phyloP scores from a whole-genome alignment of 352 stramenopile species.

The Phytophthora capsici region DNA sequence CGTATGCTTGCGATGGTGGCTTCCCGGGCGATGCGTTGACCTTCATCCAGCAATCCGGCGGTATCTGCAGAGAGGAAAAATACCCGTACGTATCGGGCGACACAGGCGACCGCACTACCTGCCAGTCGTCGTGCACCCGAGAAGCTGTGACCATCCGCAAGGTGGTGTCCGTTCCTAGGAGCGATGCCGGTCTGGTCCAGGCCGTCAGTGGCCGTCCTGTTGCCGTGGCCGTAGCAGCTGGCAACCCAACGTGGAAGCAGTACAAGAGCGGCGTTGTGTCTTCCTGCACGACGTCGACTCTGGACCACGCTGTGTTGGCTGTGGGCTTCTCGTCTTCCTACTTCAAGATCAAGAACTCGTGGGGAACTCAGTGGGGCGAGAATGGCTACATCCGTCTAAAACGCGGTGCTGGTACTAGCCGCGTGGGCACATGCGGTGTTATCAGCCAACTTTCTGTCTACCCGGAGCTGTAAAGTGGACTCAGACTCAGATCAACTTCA shows the following conservation, averaged over 20 bases:
- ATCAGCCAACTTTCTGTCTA: conserved; percentile 69
- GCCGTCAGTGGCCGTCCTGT: conserved; percentile 94
- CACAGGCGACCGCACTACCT: conserved; percentile 38
- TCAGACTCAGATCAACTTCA: conserved; percentile 20
- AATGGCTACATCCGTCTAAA: conserved; percentile 94
- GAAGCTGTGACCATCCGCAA: conserved; percentile 45
- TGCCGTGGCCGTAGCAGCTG: conserved; percentile 94
- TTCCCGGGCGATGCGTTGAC: conserved; percentile 88
- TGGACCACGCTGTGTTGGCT: conserved; percentile 98
- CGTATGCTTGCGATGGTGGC: conserved; percentile 91
- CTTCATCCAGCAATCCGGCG: conserved; percentile 85
- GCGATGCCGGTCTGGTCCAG: conserved; percentile 78
- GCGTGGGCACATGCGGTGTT: conserved; percentile 55
- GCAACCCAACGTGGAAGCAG: conserved; percentile 97
- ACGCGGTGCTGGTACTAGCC: conserved; percentile 60
- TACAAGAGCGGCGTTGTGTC: conserved; percentile 95
- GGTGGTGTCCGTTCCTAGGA: conserved; percentile 71
- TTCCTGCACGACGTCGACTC: conserved; percentile 78
- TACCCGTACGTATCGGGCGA: conserved; percentile 87
- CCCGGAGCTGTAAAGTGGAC: conserved; percentile 45
- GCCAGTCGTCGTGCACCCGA: conserved; percentile 42
- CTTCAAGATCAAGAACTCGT: conserved; percentile 99
- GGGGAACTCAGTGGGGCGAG: conserved; percentile 94
- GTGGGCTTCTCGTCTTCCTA: conserved; percentile 92
- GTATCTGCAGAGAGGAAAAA: conserved; percentile 73